Evolutionary conservation across 2,329 filamentous ascomycete species (phyloP), one percentile per base, ranked within the genome.

Genomic region (Xylariaceae sp.): DNA sequence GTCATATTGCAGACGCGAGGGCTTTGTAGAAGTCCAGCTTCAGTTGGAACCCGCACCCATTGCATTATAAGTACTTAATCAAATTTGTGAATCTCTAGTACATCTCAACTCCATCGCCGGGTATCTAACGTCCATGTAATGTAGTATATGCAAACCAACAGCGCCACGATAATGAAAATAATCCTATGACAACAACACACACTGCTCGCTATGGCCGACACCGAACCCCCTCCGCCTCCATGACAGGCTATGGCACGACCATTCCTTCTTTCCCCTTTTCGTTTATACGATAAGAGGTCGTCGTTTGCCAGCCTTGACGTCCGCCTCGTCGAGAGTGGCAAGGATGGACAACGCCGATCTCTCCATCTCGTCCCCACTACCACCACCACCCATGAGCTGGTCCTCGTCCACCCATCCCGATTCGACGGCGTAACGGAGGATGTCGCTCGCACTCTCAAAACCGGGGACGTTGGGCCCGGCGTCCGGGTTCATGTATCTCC

Each of bases 371-470:
- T 54, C 53, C 16, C 54, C 44, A 6, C 51, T 53, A 1, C 64
- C 53, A 15, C 54, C 44, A 6, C 51, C 53, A 1, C 64, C 70
- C 16, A 65, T 56, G 28, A 80, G 53, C 56, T 80, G 74, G 13
- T 66, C 66, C 49, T 73, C 67, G 1, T 63, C 65, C 31, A 80
- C 60, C 76, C 76, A 80, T 5, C 73, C 74, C 1, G 71, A 65
- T 56, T 79, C 75, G 9, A 76, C 64, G 3, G 73, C 73, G 50
- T 76, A 79, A 34, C 67, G 62, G 21, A 79, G 71, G 13, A 78
- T 64, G 43, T 78, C 75, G 9, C 67, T 74, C 2, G 76, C 74
- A 33, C 70, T 70, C 2, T 66, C 66, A 49, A 80, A 79, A 21
- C 68, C 69, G 6, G 74, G 67, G 3, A 73, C 56, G 9, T 56